Base-by-base conservation (phyloP, 257 asterid genomes). In the Handroanthus guayacan region DNA sequence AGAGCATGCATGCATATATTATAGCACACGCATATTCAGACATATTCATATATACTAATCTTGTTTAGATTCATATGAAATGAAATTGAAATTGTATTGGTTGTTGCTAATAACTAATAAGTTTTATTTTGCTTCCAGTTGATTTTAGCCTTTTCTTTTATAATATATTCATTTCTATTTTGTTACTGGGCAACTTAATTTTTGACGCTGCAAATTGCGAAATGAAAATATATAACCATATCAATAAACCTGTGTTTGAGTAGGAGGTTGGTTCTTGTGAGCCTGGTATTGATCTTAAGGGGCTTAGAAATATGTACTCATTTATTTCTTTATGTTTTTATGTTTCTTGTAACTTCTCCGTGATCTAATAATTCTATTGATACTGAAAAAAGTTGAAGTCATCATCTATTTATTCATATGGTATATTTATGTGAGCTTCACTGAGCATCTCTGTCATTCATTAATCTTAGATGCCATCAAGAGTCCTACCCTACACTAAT, bases 21-120 rank as follows among this genome's bases (percentile, higher is more conserved):
- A 9, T 61, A 10, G 13, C 43, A 39, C 3, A 17, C 12, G 5
- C 74, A 47, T 51, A 71, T 37, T 16, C 60, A 13, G 13, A 44
- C 70, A 54, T 5, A 20, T 51, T 67, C 66, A 14, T 48, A 7
- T 31, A 68, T 17, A n/a, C 9, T 38, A 50, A 58, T 41, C 58
- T 54, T 78, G 69, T 43, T 55, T 65, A 52, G 60, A 54, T 72
- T 62, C 72, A 31, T 47, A 44, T 64, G 68, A 58, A 64, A 25
- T 56, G 39, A 78, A 72, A 34, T 62, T 44, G 16, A 45, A 62
- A 41, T 44, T 20, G 39, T 65, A 55, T 9, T 72, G 12, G 61
- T 41, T 61, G 54, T 58, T 43, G 51, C 54, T 74, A 61, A 74
- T 51, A 50, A 41, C 17, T 69, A n/a, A 51, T 25, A 57, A 25